Evolutionary conservation across 768 basidiomycete species (phyloP).

Genomic region (Lactifluus piperatus): DNA sequence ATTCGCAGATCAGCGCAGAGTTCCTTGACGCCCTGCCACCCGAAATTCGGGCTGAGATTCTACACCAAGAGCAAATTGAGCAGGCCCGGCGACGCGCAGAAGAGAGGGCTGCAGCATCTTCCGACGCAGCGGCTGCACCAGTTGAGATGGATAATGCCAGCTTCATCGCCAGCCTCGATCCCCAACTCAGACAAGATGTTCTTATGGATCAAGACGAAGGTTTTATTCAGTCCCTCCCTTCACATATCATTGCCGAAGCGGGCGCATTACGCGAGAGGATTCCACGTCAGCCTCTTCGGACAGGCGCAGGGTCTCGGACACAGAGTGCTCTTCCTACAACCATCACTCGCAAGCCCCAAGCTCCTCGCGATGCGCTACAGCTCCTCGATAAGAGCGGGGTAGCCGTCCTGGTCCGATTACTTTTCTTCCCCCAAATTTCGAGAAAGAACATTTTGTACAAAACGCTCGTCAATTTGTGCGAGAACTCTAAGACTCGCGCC

Average conservation of each 20-base stretch:
- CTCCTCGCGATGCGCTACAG: constrained; percentile 81
- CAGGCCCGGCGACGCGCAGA: constrained; percentile 48
- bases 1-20: constrained; percentile 88
- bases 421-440: constrained; percentile 93
- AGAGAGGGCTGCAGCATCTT: constrained; percentile 29
- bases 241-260: constrained; percentile 81
- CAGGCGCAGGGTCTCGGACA: constrained; percentile 12
- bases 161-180: constrained; percentile 89
- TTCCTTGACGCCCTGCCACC: constrained; percentile 95
- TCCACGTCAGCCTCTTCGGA: constrained; percentile 6
- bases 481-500: constrained; percentile 83
- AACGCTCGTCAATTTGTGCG: constrained; percentile 90
- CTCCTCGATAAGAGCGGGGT: constrained; percentile 87
- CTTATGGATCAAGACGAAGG: constrained; percentile 83
- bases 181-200: constrained; percentile 82
- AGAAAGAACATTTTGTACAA: constrained; percentile 80
- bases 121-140: constrained; percentile 32
- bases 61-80: constrained; percentile 89
- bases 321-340: constrained; percentile 19
- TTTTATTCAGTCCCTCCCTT: constrained; percentile 72
- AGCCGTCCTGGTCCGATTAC: constrained; percentile 79
- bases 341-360: constrained; percentile 40
- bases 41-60: constrained; percentile 92
- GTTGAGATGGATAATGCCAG: constrained; percentile 78
- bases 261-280: constrained; percentile 57